Evolutionary conservation across 805 yeast species (phyloP).

Genomic region (Schizosaccharomyces cryophilus): DNA sequence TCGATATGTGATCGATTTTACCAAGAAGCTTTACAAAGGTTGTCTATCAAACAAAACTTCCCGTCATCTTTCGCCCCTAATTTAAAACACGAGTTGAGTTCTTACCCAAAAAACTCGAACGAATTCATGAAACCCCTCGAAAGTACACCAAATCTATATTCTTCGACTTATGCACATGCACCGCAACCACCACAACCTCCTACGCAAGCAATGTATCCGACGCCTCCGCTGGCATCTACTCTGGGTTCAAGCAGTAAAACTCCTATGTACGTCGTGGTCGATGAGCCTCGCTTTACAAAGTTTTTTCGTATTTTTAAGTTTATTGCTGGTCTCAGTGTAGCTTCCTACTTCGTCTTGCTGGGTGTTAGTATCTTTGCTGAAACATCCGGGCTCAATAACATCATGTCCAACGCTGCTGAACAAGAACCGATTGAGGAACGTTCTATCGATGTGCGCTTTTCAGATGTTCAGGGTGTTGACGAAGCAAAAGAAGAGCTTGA

Average conservation of each 20-base stretch:
- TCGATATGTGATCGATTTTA: constrained; percentile 59
- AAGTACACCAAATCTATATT: neutral
- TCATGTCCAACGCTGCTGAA: constrained; percentile 38
- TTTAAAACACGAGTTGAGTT: neutral
- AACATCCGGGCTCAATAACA: constrained; percentile 54
- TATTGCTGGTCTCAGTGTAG: constrained; percentile 55
- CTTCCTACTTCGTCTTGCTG: constrained; percentile 59
- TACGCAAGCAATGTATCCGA: neutral
- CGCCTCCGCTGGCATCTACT: neutral
- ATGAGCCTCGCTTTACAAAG: constrained; percentile 59
- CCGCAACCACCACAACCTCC: neutral
- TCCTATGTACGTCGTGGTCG: constrained; percentile 82
- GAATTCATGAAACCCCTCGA: neutral
- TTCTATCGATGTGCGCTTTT: constrained; percentile 42
- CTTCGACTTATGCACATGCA: neutral
- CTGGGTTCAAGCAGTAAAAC: constrained; percentile 11
- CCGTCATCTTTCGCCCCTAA: neutral
- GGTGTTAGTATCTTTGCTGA: constrained; percentile 62
- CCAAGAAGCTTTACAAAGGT: constrained; percentile 8
- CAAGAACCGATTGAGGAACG: constrained; percentile 68
- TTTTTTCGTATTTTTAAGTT: constrained; percentile 73
- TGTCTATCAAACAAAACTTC: neutral
- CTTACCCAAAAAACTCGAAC: neutral
- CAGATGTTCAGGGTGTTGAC: constrained; percentile 92
- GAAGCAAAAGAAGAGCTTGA: constrained; percentile 94